These are phyloP conservation scores for Aeschynomene evenia DNA, from an alignment of 306 rosid genomes.

Conservation along the genomic window DNA sequence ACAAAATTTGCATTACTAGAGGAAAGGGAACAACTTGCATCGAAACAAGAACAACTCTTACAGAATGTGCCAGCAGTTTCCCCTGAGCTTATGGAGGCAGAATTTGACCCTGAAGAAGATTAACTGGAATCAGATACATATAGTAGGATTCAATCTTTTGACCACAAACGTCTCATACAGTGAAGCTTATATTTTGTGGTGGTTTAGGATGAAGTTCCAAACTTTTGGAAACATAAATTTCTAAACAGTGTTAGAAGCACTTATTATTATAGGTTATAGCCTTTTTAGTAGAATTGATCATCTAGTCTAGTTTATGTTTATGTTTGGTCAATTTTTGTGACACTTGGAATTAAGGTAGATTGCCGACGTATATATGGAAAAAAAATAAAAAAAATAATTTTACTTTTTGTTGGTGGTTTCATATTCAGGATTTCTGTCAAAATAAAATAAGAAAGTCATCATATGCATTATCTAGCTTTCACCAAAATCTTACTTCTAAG, in stretches of 20 bases:
- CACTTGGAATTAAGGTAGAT: neutral
- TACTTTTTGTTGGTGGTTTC: neutral
- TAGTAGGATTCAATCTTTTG: neutral
- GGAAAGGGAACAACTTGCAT: slow-evolving; percentile 33
- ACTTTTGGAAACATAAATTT: neutral
- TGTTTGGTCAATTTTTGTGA: neutral
- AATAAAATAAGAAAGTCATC: neutral
- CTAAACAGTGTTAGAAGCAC: neutral
- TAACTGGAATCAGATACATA: neutral
- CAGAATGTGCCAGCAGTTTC: slow-evolving; percentile 12
- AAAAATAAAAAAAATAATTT: neutral
- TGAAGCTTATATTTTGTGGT: slow-evolving; percentile 17
- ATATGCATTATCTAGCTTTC: neutral
- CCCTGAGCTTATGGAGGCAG: slow-evolving; percentile 21
- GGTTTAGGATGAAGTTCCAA: neutral
- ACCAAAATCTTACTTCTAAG: neutral
- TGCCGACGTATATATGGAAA: neutral
- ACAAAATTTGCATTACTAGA: slow-evolving; percentile 36
- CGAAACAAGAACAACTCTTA: slow-evolving; percentile 25
- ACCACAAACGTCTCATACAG: neutral
- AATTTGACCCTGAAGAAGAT: slow-evolving; percentile 27
- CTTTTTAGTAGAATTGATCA: neutral
- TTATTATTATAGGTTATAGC: neutral
- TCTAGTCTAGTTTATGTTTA: no score
- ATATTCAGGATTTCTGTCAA: neutral